A percentile compares a stretch with the other conserved stretches of the same genome.
phyloP scores from a whole-genome alignment of 2,329 filamentous ascomycete species.

The Phialophora chinensis region DNA sequence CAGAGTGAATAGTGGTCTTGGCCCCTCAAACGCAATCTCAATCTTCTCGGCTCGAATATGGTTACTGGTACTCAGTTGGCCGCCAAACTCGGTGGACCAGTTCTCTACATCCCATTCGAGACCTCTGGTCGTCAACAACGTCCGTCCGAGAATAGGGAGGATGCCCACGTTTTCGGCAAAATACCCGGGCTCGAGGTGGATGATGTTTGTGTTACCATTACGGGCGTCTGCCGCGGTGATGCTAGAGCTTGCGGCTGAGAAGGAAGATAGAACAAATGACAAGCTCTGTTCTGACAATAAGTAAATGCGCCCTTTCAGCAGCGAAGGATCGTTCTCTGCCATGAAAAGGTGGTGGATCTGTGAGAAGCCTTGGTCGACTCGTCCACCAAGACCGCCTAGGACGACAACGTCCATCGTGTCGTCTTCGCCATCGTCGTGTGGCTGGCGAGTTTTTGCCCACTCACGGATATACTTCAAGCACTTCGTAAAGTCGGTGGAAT shows the following conservation, averaged over 20 bases:
- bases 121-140: slow-evolving; percentile 77
- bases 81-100: slow-evolving; percentile 79
- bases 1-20: slow-evolving; percentile 73
- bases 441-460: slow-evolving; percentile 22
- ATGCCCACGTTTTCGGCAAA: slow-evolving; percentile 86
- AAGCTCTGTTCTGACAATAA: slow-evolving; percentile 81
- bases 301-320: slow-evolving; percentile 67
- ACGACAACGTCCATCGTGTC: slow-evolving; percentile 69
- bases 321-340: slow-evolving; percentile 47
- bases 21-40: slow-evolving; percentile 60
- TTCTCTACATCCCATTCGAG: slow-evolving; percentile 88
- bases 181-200: slow-evolving; percentile 63
- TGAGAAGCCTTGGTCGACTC: slow-evolving; percentile 90
- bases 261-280: slow-evolving; percentile 71
- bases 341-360: slow-evolving; percentile 82
- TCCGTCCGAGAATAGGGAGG: slow-evolving; percentile 79
- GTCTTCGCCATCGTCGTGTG: slow-evolving; percentile 25
- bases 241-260: neutral
- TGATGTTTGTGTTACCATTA: slow-evolving; percentile 64
- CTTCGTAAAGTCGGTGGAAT: slow-evolving; percentile 91
- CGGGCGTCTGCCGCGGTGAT: neutral
- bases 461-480: slow-evolving; percentile 66
- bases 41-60: slow-evolving; percentile 69
- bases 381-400: slow-evolving; percentile 83
- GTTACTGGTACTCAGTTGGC: slow-evolving; percentile 79